phyloP scores from a whole-genome alignment of 139 green algal genomes.

The Picochlorum sp. region DNA sequence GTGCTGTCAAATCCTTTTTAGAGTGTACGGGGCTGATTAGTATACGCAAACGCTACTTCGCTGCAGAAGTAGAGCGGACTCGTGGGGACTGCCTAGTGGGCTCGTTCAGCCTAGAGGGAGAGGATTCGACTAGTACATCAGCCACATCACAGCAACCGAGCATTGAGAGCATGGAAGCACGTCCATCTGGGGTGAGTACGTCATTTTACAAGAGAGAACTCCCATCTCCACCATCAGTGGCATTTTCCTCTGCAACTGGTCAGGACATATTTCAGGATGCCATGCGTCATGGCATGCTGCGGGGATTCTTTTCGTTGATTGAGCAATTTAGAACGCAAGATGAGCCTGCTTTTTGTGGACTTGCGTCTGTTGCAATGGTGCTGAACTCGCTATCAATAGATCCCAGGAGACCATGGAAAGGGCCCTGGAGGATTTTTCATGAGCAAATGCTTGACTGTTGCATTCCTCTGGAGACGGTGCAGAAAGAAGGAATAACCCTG shows the following conservation, averaged over 20 bases:
- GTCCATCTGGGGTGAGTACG: slow-evolving; percentile 13
- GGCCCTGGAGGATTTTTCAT: slow-evolving; percentile 87
- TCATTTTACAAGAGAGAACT: slow-evolving; percentile 83
- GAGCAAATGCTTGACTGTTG: slow-evolving; percentile 90
- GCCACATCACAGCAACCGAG: background rate
- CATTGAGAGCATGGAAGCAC: background rate
- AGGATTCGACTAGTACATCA: background rate
- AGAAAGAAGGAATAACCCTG: slow-evolving; percentile 57
- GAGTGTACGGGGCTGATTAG: no score
- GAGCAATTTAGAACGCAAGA: slow-evolving; percentile 80
- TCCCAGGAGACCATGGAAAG: slow-evolving; percentile 83
- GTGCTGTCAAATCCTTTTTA: no score
- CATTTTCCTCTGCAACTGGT: slow-evolving; percentile 66
- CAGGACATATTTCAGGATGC: slow-evolving; percentile 67
- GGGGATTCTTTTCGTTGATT: slow-evolving; percentile 82
- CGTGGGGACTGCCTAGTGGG: no score
- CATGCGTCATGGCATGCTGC: slow-evolving; percentile 50
- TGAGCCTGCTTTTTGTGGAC: slow-evolving; percentile 88
- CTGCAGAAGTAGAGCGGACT: no score
- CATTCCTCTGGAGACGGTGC: slow-evolving; percentile 50
- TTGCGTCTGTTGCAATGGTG: slow-evolving; percentile 80
- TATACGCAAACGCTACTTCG: no score
- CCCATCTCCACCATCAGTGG: slow-evolving; percentile 56
- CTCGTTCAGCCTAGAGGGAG: no score
- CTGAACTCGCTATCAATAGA: slow-evolving; percentile 89